These are phyloP conservation scores for Emericellopsis atlantica DNA, from an alignment of 2,329 filamentous ascomycete genomes.

Conservation along the genomic window DNA sequence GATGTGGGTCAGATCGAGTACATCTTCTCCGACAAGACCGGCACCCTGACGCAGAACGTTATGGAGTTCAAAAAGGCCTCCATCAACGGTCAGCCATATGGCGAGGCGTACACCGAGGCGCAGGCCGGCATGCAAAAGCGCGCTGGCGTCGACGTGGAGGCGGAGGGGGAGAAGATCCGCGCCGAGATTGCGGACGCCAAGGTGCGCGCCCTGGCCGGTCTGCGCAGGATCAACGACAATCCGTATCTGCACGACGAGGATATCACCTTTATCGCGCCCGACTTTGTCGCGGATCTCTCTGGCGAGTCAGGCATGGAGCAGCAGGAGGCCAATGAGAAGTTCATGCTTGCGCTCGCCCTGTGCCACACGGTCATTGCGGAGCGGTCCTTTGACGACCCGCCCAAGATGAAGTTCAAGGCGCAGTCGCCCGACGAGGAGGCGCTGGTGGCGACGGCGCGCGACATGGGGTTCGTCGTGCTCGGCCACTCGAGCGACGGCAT, in stretches of 20 bases:
- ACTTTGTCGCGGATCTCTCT: constrained; percentile 72
- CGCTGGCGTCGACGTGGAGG: constrained; percentile 74
- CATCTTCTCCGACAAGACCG: constrained; percentile 97
- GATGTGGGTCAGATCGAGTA: constrained; percentile 98
- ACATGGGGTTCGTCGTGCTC: constrained; percentile 89
- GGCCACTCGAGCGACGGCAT: constrained; percentile 68
- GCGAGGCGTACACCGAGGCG: constrained; percentile 95
- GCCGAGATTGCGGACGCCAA: constrained; percentile 73
- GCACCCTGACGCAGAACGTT: constrained; percentile 89
- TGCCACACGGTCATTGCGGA: constrained; percentile 96
- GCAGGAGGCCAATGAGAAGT: constrained; percentile 65
- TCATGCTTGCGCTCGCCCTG: constrained; percentile 91
- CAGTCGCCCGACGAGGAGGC: constrained; percentile 96
- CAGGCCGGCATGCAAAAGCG: constrained; percentile 93
- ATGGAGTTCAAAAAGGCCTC: constrained; percentile 99
- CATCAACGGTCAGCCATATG: constrained; percentile 90
- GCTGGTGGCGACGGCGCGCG: constrained; percentile 83
- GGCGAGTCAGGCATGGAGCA: constrained; percentile 70
- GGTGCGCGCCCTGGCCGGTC: constrained; percentile 54
- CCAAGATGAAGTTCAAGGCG: constrained; percentile 87
- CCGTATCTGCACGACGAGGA: constrained; percentile 84
- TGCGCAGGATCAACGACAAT: constrained; percentile 74
- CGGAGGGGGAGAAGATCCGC: constrained; percentile 59
- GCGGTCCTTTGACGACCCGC: constrained; percentile 75
- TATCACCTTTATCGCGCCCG: constrained; percentile 82